Percentiles rank a stretch among this genome's conserved stretches.
phyloP scores from a whole-genome alignment of 2,329 filamentous ascomycete species.

The Aureobasidium mangrovei region DNA sequence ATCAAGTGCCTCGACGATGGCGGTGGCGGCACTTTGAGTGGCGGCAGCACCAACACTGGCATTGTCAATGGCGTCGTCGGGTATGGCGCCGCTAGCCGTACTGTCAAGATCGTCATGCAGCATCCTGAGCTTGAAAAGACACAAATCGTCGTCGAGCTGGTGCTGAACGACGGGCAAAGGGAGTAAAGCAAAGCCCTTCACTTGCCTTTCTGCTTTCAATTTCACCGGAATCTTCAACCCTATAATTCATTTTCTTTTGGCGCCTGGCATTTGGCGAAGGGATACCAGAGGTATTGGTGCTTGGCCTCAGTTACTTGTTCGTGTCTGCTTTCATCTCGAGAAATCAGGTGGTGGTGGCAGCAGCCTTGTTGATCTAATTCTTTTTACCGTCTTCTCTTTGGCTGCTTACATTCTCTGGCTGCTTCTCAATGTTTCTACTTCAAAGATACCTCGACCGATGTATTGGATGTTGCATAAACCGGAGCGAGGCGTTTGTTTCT shows the following conservation, averaged over 20 bases:
- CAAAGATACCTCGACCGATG: slow-evolving; percentile 3
- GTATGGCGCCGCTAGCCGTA: slow-evolving; percentile 45
- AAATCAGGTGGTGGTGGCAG: no score
- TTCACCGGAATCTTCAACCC: no score
- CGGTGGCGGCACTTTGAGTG: slow-evolving; percentile 47
- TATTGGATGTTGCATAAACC: slow-evolving; percentile 5
- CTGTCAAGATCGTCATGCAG: slow-evolving; percentile 90
- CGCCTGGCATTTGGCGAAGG: no score
- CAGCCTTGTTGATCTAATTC: not conserved
- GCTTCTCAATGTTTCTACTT: not conserved
- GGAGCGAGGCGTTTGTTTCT: slow-evolving; percentile 4
- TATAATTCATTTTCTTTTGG: no score
- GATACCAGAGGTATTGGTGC: no score
- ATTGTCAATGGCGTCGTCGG: slow-evolving; percentile 23
- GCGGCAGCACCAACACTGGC: slow-evolving; percentile 37
- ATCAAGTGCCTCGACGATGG: slow-evolving; percentile 87
- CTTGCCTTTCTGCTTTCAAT: no score
- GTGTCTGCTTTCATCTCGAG: no score
- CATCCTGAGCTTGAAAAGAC: slow-evolving; percentile 78
- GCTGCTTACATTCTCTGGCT: not conserved
- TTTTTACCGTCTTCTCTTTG: not conserved
- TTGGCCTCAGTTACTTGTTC: no score
- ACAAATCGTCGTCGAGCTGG: slow-evolving; percentile 84
- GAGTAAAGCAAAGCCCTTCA: slow-evolving; percentile 16
- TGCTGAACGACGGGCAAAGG: slow-evolving; percentile 70